Percentiles rank a stretch among this genome's conserved stretches.
Conservation (phyloP, 768 basidiomycete species). For the Krasilnikovozyma curviuscula region DNA sequence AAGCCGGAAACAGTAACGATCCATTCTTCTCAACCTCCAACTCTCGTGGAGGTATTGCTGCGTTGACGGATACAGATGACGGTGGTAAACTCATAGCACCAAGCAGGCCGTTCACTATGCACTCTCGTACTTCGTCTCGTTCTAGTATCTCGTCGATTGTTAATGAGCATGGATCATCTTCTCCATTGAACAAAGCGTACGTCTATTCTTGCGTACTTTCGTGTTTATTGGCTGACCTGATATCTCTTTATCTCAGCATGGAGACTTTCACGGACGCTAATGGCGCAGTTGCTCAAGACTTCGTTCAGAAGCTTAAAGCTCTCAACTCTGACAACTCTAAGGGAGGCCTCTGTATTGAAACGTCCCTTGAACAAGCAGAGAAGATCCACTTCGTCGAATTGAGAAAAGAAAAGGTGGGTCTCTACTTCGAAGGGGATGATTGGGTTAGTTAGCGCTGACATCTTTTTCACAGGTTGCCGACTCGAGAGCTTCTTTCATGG, state of each 20-base stretch:
- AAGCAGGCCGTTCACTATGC: conserved; percentile 55
- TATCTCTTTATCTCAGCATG: too few relatives aligned
- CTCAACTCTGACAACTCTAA: conserved; percentile 75
- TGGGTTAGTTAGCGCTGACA: neutral
- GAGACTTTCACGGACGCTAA: conserved; percentile 73
- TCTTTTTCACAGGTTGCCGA: conserved; percentile 3
- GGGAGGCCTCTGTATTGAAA: conserved; percentile 77
- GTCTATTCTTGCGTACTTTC: too few relatives aligned
- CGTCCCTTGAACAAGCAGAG: conserved; percentile 75
- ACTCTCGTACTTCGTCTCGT: conserved; percentile 53
- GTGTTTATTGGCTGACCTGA: too few relatives aligned
- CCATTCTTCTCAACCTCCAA: conserved; percentile 56
- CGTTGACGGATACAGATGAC: conserved; percentile 6
- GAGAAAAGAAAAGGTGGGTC: conserved; percentile 65
- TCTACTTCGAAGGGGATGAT: neutral
- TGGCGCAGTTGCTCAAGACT: conserved; percentile 73
- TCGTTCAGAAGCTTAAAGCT: conserved; percentile 61
- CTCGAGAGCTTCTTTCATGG: neutral
- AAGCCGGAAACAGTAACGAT: conserved; percentile 34
- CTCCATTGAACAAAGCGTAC: conserved; percentile 89
- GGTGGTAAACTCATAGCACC: conserved; percentile 36
- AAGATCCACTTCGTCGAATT: conserved; percentile 83
- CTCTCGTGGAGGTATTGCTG: conserved; percentile 10
- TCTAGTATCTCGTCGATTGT: conserved; percentile 80
- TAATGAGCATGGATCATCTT: conserved; percentile 63